Base-by-base conservation (phyloP, 805 yeast species). In the Metschnikowia lochheadii region DNA sequence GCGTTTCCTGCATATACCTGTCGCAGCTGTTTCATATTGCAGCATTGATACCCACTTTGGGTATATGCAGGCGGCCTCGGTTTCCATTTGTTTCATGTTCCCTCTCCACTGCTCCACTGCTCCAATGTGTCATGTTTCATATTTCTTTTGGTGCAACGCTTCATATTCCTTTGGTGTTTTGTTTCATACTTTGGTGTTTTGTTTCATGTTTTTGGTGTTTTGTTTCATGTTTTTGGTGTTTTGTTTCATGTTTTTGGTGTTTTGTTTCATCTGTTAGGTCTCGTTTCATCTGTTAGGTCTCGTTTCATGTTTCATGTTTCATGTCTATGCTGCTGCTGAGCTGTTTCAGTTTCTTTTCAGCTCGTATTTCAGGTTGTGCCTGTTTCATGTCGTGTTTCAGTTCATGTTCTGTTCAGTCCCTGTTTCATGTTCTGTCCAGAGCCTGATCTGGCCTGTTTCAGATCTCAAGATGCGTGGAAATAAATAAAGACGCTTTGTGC, bases 401-500 rank as follows among this genome's bases (percentile, higher is more conserved):
- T 14, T n/a, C 17, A 10, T 7, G 15, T 15, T 34, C 36, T 34
- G 10, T 17, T 23, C 10, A 36, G 39, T n/a, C 39, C 33, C 5
- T 14, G 43, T 40, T 40, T 15, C 33, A 40, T 26, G 35, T 10
- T 17, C 35, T 17, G 5, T 31, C 36, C 42, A 26, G 11, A 10
- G 29, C 29, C 29, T 4, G 5, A 26, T 26, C 29, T 26, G 29
- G 29, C 5, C 8, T 40, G 44, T 40, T 40, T 29, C 44, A 40
- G 18, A 15, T 17, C 18, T 18, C 18, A 15, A 29, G n/a, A 17
- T 31, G 36, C 26, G 14, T 31, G 36, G 31, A 15, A 23, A 33
- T 42, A 42, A 32, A 42, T 42, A 42, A 33, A 33, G 45, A 20
- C 34, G 45, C 32, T 6, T 13, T 34, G n/a, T 42, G 45, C 45